Evolutionary conservation across 495 filamentous ascomycete genomes (phyloP), one percentile per base, ranked within the genome.

Genomic region (Podospora appendiculata): DNA sequence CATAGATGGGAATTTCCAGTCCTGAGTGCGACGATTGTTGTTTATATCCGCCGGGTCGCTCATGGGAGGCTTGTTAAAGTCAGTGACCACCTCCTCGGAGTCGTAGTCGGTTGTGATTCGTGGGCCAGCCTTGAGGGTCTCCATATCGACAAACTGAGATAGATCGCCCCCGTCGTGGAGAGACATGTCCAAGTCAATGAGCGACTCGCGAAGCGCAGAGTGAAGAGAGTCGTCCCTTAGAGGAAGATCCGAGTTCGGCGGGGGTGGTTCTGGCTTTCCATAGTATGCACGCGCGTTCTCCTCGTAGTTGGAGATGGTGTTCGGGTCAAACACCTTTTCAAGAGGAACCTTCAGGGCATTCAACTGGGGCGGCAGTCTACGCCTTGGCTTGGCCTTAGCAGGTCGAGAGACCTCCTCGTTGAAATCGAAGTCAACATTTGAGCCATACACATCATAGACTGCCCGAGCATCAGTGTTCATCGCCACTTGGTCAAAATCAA

Each of bases 401-500:
- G 60, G 59, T 32, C 66, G 63, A 19, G 69, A 58, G 41, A 70
- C 71, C 41, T 74, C 67, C 32, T 78, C 74, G 40, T 60, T 66
- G 35, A 73, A 69, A 33, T 70, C 66, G 47, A 76, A 73, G 47
- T 74, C 70, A 19, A 78, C 69, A 41, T 71, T 66, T 0, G 66
- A 66, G 13, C 77, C 76, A 60, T 79, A 77, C 14, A 74, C 77
- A 53, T 81, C 73, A 53, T 65, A 66, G 16, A 79, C 66, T 33
- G 77, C 70, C 53, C 77, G 70, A 10, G 71, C 62, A 57, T 70
- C 67, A 42, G 71, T 70, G 50, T 73, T 63, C 40, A 70, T 60
- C 36, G 80, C 72, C 48, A 77, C 68, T 51, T 82, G 77, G 60
- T 94, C 86, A 63, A 95, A 95, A 9, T 83, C 86, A 50, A 88